Base-by-base conservation (phyloP, 345 rosid genomes). In the Ceriops tagal region DNA sequence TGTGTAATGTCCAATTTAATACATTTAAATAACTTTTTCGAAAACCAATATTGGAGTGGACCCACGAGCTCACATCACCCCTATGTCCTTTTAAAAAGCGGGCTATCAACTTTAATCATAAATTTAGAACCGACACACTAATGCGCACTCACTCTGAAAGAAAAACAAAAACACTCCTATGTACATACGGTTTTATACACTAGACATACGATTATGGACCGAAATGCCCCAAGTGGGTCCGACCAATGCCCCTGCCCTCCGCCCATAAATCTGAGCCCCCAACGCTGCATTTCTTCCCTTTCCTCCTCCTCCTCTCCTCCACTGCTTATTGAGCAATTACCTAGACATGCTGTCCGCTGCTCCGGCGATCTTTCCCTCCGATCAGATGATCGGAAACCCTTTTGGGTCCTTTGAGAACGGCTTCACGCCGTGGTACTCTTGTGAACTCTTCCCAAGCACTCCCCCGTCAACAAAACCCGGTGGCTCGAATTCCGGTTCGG, bases 261-360 rank as follows among this genome's bases (percentile, higher is more conserved):
- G 80, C 5, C 86, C 68, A 71, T 92, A 92, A 90, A 89, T 92
- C 86, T 59, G 61, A 70, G 57, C 21, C 88, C 73, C 88, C 85
- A 27, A 79, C 70, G 67, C 82, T 75, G 86, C 96, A 80, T 65
- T 85, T 89, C 93, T 89, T 90, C 96, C 96, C 96, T 92, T 89
- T 90, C 81, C 83, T 74, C 89, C 89, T 79, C 88, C 84, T 74
- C 58, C 84, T 69, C 77, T 58, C 70, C 77, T 76, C 77, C 71
- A 61, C 80, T 77, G 18, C 77, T 73, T 79, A 65, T 58, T 70
- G 24, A 34, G 22, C 30, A 68, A 71, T 27, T 65, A 71, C 34
- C 20, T 10, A 35, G 73, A 71, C 77, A 90, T 87, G 96, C 26
- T 78, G 81, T 84, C 89, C 61, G 32, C 92, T 73, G 63, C 78